Conservation (phyloP, 495 filamentous ascomycete genomes). For the Rhypophila decipiens region DNA sequence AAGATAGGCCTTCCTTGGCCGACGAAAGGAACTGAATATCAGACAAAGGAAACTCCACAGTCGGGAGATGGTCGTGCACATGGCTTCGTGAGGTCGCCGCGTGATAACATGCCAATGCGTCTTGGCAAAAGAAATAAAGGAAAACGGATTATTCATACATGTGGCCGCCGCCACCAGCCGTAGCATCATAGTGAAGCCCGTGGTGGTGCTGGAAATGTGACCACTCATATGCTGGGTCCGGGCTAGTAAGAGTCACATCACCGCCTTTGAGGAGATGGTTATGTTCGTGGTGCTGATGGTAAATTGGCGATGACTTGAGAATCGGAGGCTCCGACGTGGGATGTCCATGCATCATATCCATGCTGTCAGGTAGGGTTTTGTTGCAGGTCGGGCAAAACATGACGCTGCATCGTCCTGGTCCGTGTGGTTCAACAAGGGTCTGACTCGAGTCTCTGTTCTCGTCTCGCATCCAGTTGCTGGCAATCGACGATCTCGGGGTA, state of each 20-base stretch:
- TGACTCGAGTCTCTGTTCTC: constrained; percentile 25
- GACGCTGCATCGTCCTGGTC: constrained; percentile 15
- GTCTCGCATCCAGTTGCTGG: constrained; percentile 17
- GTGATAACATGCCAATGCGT: too few relatives aligned
- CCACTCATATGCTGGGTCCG: neutral
- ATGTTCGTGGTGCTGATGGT: neutral
- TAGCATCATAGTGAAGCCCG: neutral
- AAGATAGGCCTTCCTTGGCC: too few relatives aligned
- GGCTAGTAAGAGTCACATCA: neutral
- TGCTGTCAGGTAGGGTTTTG: constrained; percentile 2
- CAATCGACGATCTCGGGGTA: constrained; percentile 19
- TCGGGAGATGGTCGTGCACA: too few relatives aligned
- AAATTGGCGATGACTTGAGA: neutral
- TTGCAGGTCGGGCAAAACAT: constrained; percentile 23
- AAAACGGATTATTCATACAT: neutral
- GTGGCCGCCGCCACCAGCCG: neutral
- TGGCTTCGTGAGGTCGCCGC: too few relatives aligned
- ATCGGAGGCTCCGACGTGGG: too few relatives aligned
- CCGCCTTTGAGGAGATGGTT: neutral
- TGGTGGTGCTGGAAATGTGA: neutral
- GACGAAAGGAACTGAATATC: too few relatives aligned
- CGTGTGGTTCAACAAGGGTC: constrained; percentile 24
- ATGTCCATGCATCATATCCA: neutral
- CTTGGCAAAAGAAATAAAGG: neutral
- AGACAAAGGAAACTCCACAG: too few relatives aligned